Evolutionary conservation across 495 filamentous ascomycete species (phyloP).

Genomic region (Neohortaea acidophila): DNA sequence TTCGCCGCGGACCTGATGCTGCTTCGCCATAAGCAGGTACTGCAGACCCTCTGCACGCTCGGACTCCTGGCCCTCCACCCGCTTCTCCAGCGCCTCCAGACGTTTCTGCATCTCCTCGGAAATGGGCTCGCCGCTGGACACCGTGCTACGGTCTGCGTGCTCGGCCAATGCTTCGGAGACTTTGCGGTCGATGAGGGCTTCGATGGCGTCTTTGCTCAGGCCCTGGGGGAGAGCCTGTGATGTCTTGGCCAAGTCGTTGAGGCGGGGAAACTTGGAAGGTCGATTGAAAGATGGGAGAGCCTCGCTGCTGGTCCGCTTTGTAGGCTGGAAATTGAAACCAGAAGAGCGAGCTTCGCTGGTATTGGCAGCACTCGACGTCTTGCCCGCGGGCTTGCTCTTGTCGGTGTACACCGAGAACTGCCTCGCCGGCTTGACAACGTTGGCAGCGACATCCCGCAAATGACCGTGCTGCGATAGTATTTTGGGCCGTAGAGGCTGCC

Average conservation of each 20-base stretch:
- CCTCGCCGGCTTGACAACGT: conserved; percentile 59
- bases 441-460: conserved; percentile 35
- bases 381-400: conserved; percentile 33
- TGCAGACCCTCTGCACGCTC: conserved; percentile 61
- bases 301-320: conserved; percentile 16
- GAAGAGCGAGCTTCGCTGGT: conserved; percentile 17
- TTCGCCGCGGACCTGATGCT: conserved; percentile 72
- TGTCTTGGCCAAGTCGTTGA: conserved; percentile 22
- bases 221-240: conserved; percentile 23
- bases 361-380: conserved; percentile 20
- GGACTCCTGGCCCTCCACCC: conserved; percentile 55
- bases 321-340: conserved; percentile 4
- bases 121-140: conserved; percentile 5
- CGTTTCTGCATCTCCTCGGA: conserved; percentile 39
- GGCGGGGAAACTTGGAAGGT: conserved; percentile 21
- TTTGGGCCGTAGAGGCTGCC: conserved; percentile 66
- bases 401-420: conserved; percentile 74
- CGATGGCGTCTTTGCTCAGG: conserved; percentile 48
- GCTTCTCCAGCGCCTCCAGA: conserved; percentile 69
- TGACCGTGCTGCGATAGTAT: conserved; percentile 45
- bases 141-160: conserved; percentile 29
- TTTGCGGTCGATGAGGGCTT: conserved; percentile 81
- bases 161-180: conserved; percentile 76
- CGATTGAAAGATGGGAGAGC: conserved; percentile 11
- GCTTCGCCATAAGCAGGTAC: conserved; percentile 76